Base-by-base conservation (phyloP, 345 rosid species). In the Populus tremula region DNA sequence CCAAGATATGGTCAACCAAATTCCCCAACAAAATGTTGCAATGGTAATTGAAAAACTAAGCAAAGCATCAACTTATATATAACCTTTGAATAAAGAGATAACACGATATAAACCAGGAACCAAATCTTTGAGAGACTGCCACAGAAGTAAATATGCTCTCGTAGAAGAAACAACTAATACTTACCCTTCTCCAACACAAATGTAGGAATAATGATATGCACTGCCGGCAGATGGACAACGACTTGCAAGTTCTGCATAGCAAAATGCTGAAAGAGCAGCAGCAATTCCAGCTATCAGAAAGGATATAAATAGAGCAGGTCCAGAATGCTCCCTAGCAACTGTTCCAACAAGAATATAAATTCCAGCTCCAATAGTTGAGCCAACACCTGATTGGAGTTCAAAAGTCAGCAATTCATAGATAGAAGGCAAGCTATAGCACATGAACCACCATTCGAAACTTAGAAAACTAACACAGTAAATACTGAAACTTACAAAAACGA, bases 151-250 rank as follows among this genome's bases (percentile, higher is more conserved):
- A 63, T n/a, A 17, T 4, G 27, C 4, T 41, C 16, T 66, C 73
- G 6, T 1, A 31, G 25, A 50, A 39, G 49, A 33, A 36, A 45
- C 9, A 50, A 31, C 4, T 29, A 23, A 12, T n/a, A 54, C 66
- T 36, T 81, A 96, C 99, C 95, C 94, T 88, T 96, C 99, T 73
- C 99, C 99, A 36, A 90, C 87, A 77, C 98, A 96, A 33, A 96
- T 91, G 82, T 96, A 96, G 0, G 99, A 85, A 87, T 96, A 96
- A 36, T 96, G 99, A 90, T 96, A 96, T 41, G 99, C 99, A 89
- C 99, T 96, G 80, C 99, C 99, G 79, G 99, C 99, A 75, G 99
- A 96, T 6, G 99, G 99, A 68, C 97, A 96, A 0, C 98, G 93
- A 84, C 93, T 87, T 69, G 99, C 90, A 69, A 96, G 97, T 85